Evolutionary conservation across 2,329 filamentous ascomycete genomes (phyloP).

Genomic region (Trichoderma guizhouense): DNA sequence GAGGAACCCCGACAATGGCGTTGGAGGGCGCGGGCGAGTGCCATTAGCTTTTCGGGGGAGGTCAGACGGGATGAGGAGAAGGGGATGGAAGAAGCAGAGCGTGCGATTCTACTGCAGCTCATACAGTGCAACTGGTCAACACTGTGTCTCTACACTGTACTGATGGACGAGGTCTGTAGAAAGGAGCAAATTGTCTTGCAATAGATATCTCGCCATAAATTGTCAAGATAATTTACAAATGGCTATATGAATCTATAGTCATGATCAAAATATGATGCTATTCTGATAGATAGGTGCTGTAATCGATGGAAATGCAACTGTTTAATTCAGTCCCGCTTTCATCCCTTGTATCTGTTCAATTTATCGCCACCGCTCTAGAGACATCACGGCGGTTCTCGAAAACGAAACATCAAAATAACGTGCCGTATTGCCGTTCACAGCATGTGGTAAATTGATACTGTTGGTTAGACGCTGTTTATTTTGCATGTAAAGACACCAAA

Average conservation of each 20-base stretch:
- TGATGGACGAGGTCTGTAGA: background rate
- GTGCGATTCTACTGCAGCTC: background rate
- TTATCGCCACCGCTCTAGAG: background rate
- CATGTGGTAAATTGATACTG: background rate
- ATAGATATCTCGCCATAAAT: background rate
- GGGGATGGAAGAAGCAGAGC: background rate
- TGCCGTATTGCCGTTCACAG: background rate
- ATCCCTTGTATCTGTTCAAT: background rate
- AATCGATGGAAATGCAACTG: background rate
- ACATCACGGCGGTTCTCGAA: background rate
- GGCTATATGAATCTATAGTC: background rate
- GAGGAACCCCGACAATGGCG: background rate
- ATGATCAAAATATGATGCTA: background rate
- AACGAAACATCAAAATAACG: background rate
- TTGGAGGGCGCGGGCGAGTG: background rate
- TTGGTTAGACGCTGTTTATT: background rate
- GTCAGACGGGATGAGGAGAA: background rate
- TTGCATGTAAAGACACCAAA: background rate
- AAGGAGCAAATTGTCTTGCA: background rate
- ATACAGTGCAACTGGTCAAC: background rate
- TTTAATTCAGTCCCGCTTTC: background rate
- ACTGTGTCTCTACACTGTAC: background rate
- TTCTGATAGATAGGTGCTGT: background rate
- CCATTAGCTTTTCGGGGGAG: background rate
- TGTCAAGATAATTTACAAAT: background rate